A percentile compares a stretch with the other conserved stretches of the same genome.
Conservation (phyloP, 2,329 filamentous ascomycete genomes). For the Colletotrichum cuscutae region DNA sequence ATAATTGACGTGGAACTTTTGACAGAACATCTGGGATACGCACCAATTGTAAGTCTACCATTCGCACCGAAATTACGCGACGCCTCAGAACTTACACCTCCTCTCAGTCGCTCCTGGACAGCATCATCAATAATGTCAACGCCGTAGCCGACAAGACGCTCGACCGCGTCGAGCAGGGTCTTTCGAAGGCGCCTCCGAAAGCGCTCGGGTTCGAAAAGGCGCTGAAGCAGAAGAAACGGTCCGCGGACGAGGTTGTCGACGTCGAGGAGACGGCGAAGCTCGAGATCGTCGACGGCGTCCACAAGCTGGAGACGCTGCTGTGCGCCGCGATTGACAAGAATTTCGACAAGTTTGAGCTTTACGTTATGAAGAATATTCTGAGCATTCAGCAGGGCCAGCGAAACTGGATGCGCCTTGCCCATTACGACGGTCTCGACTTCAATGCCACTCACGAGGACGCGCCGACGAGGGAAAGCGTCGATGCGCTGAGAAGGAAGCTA, state of each 20-base stretch:
- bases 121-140: conserved; percentile 97
- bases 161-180: conserved; percentile 85
- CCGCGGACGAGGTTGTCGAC: conserved; percentile 50
- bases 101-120: conserved; percentile 87
- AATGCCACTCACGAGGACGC: conserved; percentile 33
- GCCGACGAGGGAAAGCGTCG: conserved; percentile 73
- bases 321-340: conserved; percentile 85
- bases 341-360: conserved; percentile 90
- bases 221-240: conserved; percentile 36
- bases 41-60: conserved; percentile 77
- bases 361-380: conserved; percentile 86
- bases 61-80: not conserved
- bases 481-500: conserved; percentile 76
- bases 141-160: conserved; percentile 91
- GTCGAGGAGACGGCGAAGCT: conserved; percentile 53
- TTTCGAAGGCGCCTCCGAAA: conserved; percentile 78
- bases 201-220: conserved; percentile 78
- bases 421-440: conserved; percentile 80
- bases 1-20: conserved; percentile 74
- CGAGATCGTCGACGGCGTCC: conserved; percentile 90
- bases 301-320: conserved; percentile 84
- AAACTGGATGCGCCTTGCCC: conserved; percentile 82
- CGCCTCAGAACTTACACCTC: conserved; percentile 18
- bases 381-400: conserved; percentile 75
- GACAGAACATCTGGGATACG: conserved; percentile 96